Percentiles rank a stretch among this genome's conserved stretches.
phyloP scores from a whole-genome alignment of 169 alveolate genomes.

The Babesia sp. region DNA sequence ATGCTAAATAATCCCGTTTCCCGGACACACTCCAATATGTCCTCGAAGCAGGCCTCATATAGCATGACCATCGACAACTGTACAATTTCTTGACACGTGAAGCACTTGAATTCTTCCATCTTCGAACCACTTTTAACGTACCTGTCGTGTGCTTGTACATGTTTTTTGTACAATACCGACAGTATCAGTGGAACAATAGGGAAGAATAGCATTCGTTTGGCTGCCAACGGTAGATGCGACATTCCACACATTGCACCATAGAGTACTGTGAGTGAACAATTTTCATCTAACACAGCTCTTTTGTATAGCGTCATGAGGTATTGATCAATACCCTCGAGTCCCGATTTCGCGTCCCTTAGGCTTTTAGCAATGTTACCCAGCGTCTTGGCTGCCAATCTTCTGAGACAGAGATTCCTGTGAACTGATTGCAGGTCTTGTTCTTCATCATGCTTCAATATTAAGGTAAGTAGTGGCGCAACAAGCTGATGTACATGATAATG shows the following conservation, averaged over 20 bases:
- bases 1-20: conserved; percentile 54
- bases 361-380: conserved; percentile 38
- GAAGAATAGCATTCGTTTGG: conserved; percentile 54
- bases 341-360: conserved; percentile 39
- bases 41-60: conserved; percentile 62
- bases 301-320: conserved; percentile 60
- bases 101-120: conserved; percentile 38
- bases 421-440: conserved; percentile 21
- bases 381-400: conserved; percentile 57
- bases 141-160: conserved; percentile 11
- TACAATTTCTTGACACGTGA: conserved; percentile 55
- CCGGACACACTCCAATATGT: conserved; percentile 42
- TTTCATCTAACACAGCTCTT: conserved; percentile 26
- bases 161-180: conserved; percentile 43
- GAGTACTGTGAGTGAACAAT: conserved; percentile 42
- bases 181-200: conserved; percentile 63
- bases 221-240: conserved; percentile 43
- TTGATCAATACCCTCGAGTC: conserved; percentile 58
- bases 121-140: conserved; percentile 18
- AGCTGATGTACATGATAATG: conserved; percentile 67
- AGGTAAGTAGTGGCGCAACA: conserved; percentile 48
- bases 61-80: conserved; percentile 44
- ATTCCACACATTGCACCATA: conserved; percentile 67
- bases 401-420: conserved; percentile 35
- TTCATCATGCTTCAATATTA: conserved; percentile 41